A percentile compares a stretch with the other conserved stretches of the same genome.
phyloP scores from a whole-genome alignment of 2,329 filamentous ascomycete genomes.

The Zasmidium angulare region DNA sequence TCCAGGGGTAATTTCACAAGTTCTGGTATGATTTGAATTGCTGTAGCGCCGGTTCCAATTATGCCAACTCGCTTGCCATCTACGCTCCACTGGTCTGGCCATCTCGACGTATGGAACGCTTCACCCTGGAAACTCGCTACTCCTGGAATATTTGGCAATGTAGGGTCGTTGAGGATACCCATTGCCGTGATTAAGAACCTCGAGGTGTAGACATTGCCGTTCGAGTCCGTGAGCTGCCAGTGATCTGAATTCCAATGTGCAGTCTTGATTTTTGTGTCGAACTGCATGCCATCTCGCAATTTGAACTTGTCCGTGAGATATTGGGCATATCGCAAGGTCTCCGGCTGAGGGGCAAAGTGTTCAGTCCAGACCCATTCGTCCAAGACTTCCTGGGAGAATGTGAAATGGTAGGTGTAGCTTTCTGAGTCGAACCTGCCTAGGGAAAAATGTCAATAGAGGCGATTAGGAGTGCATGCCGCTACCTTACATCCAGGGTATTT shows the following conservation, averaged over 20 bases:
- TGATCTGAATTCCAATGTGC: conserved; percentile 31
- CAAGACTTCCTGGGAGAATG: conserved; percentile 32
- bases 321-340: conserved; percentile 37
- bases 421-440: conserved; percentile 15
- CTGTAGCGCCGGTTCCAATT: conserved; percentile 37
- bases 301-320: conserved; percentile 36
- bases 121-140: conserved; percentile 36
- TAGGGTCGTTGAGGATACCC: conserved; percentile 35
- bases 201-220: conserved; percentile 23
- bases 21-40: conserved; percentile 31
- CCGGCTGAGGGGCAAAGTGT: conserved; percentile 37
- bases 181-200: conserved; percentile 38
- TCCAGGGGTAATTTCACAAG: conserved; percentile 24
- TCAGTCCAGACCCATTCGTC: conserved; percentile 36
- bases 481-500: conserved; percentile 34
- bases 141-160: conserved; percentile 38
- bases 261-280: conserved; percentile 39
- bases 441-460: too few relatives aligned
- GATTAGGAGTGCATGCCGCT: too few relatives aligned
- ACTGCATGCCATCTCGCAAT: conserved; percentile 40
- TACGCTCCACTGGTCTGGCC: conserved; percentile 31
- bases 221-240: conserved; percentile 34
- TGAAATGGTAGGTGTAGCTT: conserved; percentile 27
- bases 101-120: conserved; percentile 36
- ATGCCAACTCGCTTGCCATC: conserved; percentile 36